Evolutionary conservation across 139 green algal species (phyloP), one percentile per base, ranked within the genome.

Genomic region (Eudorina sp.): DNA sequence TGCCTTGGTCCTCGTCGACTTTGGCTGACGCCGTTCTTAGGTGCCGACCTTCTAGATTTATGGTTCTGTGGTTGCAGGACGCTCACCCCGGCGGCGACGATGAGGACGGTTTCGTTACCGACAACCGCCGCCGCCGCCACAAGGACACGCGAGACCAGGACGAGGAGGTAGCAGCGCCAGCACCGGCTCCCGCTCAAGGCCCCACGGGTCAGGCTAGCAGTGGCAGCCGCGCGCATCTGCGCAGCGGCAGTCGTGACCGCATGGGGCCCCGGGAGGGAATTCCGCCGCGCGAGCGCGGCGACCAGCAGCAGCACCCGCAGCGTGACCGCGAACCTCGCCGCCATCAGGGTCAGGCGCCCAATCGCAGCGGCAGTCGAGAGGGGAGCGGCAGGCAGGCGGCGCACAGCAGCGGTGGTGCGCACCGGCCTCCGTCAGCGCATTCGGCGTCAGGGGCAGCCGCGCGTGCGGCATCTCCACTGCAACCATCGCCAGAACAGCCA

Each of bases 91-190:
- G 21, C 23, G 55, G 38, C 7, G 53, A 46, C 7, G 83, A 72
- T 4, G 83, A 72, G 0, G 83, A 68, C 6, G 83, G 83, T 53
- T 88, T 88, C 23, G 68, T 88, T 13, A 72, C 69, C 16, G 83
- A 82, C 36, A 82, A 53, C 48, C 83, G 83, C 36, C 83, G 83
- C 48, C 83, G 83, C 2, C 83, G 83, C 36, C 27, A 60, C 29
- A 88, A 88, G 46, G 82, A 88, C 80, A 86, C 80, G 6, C 80
- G 80, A 4, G 80, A 86, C 60, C 80, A 86, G 58, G 80, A 77
- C 29, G 60, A 86, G 60, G 80, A 86, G 80, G 60, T 60, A 3
- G 23, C 48, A 16, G 31, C 48, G 4, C 31, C 75, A 3, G 48
- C 45, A 3, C 25, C 51, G 31, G 46, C 43, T 3, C 8, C 45